Base-by-base conservation (phyloP, 768 basidiomycete genomes). In the Podaxis mareebaensis region DNA sequence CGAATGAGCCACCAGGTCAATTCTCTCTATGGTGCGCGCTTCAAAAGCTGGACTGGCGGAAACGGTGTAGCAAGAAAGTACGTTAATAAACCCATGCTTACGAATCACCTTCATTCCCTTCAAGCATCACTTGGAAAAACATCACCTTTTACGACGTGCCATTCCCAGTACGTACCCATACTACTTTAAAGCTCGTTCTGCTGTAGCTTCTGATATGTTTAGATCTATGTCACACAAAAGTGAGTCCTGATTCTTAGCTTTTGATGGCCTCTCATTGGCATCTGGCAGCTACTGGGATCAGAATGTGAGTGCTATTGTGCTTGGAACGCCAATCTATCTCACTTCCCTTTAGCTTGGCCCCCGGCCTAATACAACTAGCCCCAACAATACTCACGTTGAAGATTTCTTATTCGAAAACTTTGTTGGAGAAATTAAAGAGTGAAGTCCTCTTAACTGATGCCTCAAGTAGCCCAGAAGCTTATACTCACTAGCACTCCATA, bases 141-240 rank as follows among this genome's bases (percentile, higher is more conserved):
- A 87, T 88, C 63, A 66, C 68, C 0, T 83, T 87, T 67, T 66
- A 72, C 38, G 77, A 83, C 51, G 85, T 87, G 7, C 77, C 77
- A 4, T 84, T 87, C 71, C 86, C 86, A 0, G 85, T 85, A 71
- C 62, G 79, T 70, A 4, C 38, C 17, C 15, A n/a, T n/a, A 15
- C 7, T 28, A 8, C 22, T 30, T 12, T 24, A 20, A 3, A 28
- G 42, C 39, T 64, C 15, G 1, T 22, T 24, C 24, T 44, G 20
- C 22, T 7, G 15, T 24, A 15, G 44, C 49, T 6, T 44, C 44
- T 38, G 48, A 4, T 52, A 13, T 63, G 2, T 39, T 60, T 4
- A 87, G 85, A 87, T 87, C 38, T 86, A 83, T 65, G 74, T 86
- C 15, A 87, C 86, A 1, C 86, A 87, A 70, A 88, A 87, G 85